phyloP scores from a whole-genome alignment of 108 stramenopile genomes.

The Stephanodiscus triporus region DNA sequence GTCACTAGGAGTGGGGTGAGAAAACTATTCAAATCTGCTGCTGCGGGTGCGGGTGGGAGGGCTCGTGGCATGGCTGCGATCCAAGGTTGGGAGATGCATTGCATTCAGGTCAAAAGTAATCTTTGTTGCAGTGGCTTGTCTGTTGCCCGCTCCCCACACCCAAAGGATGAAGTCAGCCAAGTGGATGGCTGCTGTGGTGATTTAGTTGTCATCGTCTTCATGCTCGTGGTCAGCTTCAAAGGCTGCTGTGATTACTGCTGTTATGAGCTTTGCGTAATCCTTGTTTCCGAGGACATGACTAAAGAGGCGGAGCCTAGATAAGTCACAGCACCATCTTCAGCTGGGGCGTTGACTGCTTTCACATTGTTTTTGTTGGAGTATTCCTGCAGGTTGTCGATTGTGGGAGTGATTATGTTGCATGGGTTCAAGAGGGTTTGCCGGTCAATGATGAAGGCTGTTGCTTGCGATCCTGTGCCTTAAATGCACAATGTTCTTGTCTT shows the following conservation, averaged over 20 bases:
- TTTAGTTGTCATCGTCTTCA: neutral
- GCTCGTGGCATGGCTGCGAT: neutral
- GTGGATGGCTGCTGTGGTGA: neutral
- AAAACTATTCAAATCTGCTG: too few species aligned
- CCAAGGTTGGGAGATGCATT: neutral
- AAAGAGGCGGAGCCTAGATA: neutral
- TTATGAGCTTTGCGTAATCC: neutral
- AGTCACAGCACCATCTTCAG: too few species aligned
- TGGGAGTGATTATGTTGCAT: too few species aligned
- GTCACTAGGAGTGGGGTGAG: neutral
- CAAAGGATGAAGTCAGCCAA: neutral
- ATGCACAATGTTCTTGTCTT: neutral
- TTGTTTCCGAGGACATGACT: neutral
- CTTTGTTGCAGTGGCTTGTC: neutral
- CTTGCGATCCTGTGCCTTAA: neutral
- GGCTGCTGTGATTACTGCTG: neutral
- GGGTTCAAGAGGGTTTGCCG: too few species aligned
- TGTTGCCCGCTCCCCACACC: neutral
- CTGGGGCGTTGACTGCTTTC: too few species aligned
- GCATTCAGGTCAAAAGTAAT: neutral
- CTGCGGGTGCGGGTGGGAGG: too few species aligned
- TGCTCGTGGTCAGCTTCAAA: neutral
- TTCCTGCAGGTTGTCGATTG: neutral
- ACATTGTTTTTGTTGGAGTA: too few species aligned
- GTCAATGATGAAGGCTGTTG: too few species aligned